A percentile compares a stretch with the other conserved stretches of the same genome.
phyloP scores from a whole-genome alignment of 371 early-diverging fungal genomes.

The Funneliformis caledonium region DNA sequence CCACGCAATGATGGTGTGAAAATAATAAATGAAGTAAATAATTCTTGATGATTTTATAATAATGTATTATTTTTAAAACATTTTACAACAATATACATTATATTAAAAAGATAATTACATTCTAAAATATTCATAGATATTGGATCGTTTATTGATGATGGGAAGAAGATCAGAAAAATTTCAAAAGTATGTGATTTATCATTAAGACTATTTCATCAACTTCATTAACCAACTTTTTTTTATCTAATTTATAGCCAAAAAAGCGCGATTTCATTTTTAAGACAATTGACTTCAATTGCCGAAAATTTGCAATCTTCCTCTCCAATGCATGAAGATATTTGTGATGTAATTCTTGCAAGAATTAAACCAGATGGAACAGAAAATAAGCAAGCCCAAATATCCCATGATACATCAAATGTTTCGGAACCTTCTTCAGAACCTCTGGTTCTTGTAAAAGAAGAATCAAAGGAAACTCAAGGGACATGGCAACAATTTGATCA shows the following conservation, averaged over 20 bases:
- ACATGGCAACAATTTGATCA: slow-evolving; percentile 29
- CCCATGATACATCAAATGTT: not conserved
- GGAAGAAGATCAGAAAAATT: slow-evolving; percentile 12
- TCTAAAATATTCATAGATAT: not conserved
- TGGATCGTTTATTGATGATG: slow-evolving; percentile 23
- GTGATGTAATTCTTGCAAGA: not conserved
- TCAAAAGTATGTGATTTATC: slow-evolving; percentile 10
- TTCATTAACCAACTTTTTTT: not conserved
- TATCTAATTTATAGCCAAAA: slow-evolving; percentile 19
- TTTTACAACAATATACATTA: not conserved
- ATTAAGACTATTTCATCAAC: not conserved
- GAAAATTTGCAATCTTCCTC: slow-evolving; percentile 30
- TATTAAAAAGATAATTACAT: not conserved
- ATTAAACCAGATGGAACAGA: slow-evolving; percentile 37
- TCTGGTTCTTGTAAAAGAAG: not conserved
- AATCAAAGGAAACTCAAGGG: not conserved
- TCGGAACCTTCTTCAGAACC: not conserved
- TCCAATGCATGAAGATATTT: slow-evolving; percentile 13
- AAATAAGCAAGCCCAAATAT: slow-evolving; percentile 9
- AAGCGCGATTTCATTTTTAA: slow-evolving; percentile 8
- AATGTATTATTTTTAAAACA: not conserved
- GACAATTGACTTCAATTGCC: slow-evolving; percentile 6
- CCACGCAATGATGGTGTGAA: slow-evolving; percentile 7
- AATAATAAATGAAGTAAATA: slow-evolving; percentile 30
- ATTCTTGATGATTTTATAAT: not conserved